Evolutionary conservation across 129 eudicot genomes (phyloP).

Genomic region (Flaveria robusta): DNA sequence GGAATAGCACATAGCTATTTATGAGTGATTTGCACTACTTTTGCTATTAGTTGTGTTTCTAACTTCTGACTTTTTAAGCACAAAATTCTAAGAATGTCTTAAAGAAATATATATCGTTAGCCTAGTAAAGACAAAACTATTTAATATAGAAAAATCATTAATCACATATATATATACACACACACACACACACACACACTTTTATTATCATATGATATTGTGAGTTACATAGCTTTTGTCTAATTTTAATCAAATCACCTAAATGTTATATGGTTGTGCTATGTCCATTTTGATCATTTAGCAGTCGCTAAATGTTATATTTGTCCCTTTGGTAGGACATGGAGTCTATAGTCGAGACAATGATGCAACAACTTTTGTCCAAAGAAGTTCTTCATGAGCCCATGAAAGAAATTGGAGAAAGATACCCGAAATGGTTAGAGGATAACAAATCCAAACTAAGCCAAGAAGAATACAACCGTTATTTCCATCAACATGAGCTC

Average conservation of each 20-base stretch:
- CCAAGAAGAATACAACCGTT: conserved; percentile 75
- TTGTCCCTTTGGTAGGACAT: conserved; percentile 56
- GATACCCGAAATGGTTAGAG: conserved; percentile 93
- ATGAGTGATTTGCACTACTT: background rate
- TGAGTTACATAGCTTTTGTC: too few relatives aligned
- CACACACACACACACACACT: too few relatives aligned
- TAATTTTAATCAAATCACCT: too few relatives aligned
- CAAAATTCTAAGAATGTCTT: too few relatives aligned
- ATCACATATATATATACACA: too few relatives aligned
- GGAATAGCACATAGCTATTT: background rate
- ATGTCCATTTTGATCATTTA: background rate
- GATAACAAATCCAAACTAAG: conserved; percentile 67
- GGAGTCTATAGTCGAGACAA: conserved; percentile 94
- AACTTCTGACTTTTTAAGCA: too few relatives aligned
- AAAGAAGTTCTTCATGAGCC: conserved; percentile 96
- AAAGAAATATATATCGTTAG: background rate
- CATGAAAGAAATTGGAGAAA: conserved; percentile 98
- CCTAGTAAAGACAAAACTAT: background rate
- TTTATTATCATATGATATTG: too few relatives aligned
- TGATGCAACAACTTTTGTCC: conserved; percentile 98
- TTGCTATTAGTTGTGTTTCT: background rate
- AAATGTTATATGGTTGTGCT: background rate
- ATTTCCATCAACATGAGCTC: conserved; percentile 67
- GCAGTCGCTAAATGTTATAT: background rate
- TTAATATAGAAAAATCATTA: background rate